Evolutionary conservation across 441 rosid species (phyloP), one percentile per base, ranked within the genome.

Genomic region (Theobroma grandiflorum): DNA sequence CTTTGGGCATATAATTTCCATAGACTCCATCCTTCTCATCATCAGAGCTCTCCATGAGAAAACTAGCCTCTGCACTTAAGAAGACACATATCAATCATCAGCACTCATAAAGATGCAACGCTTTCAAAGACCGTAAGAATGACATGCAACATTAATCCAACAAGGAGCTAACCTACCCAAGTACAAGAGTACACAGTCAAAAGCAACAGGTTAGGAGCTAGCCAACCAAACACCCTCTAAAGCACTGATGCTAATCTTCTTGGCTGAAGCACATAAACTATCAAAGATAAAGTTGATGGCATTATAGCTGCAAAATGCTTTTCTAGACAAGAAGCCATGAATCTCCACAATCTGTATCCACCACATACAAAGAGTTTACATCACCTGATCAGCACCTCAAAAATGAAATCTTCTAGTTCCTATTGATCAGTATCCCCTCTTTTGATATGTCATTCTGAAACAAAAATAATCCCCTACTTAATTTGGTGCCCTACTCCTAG

Each of bases 11-110:
- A 61, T 43, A 75, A 68, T 78, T 86, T 15, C 82, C 82, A 65
- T 76, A 71, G 71, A 59, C 81, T 84, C 86, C 89, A 67, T 90
- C 93, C 77, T 85, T 91, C 66, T 88, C 93, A 69, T 89, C 95
- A 77, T 87, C 94, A 72, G 90, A 85, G 81, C 84, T 89, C 82
- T 84, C 92, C 97, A 93, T 92, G 79, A 78, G 43, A 66, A 84
- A 66, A 31, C 77, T 59, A 67, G 66, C 81, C 82, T 76, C 89
- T 83, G 84, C 85, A 76, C 18, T 68, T 40, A 72, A 67, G 7
- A 73, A 76, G 16, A 68, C 15, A 64, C 53, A 61, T 8, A 74
- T 73, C 26, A 47, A 52, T 55, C 31, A 76, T 47, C 62, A 69
- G 62, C 68, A 65, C 10, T 18, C 40, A 74, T 40, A 49, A 61